Evolutionary conservation across 306 rosid species (phyloP), one percentile per base, ranked within the genome.

Genomic region (Corylus heterophylla): DNA sequence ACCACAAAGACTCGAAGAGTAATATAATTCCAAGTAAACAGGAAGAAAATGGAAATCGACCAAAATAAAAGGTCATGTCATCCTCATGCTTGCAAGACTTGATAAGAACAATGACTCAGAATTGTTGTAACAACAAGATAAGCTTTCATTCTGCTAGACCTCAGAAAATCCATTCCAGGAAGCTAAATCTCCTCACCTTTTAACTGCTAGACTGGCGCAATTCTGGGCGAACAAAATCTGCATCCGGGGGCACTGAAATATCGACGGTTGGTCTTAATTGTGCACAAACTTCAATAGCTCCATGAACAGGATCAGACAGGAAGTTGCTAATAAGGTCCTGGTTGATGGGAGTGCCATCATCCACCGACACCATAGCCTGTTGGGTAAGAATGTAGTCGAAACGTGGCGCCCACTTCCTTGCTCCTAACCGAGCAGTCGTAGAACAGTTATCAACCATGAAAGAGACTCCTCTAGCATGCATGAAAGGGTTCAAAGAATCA

Each of bases 201-300:
- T 81, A 90, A 72, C 83, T 87, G 82, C 82, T 77, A 25, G 89
- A 78, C 67, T 88, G 88, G 75, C 98, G 99, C 89, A 95, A 74
- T 85, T 95, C 99, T 0, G 99, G 99, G 68, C 99, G 93, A 27
- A 95, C 99, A 12, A 95, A 95, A 78, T 95, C 99, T 3, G 99
- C 99, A 86, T 95, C 91, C 29, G 89, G 69, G 17, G 98, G 82
- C 63, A 95, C 98, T 4, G 98, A 95, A 78, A 95, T 95, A 84
- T 95, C 99, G 0, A 93, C 86, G 0, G 98, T 91, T 4, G 99
- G 99, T 88, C 99, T 91, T 82, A 95, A 91, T 73, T 89, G 85
- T 9, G 98, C 99, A 27, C 99, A 95, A 29, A 91, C 88, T 78
- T 91, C 87, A 73, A 95, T 93, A 69, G 98, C 99, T 73, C 90